Evolutionary conservation across 2,329 filamentous ascomycete species (phyloP), one percentile per base, ranked within the genome.

Genomic region (Aspergillus intermedius): DNA sequence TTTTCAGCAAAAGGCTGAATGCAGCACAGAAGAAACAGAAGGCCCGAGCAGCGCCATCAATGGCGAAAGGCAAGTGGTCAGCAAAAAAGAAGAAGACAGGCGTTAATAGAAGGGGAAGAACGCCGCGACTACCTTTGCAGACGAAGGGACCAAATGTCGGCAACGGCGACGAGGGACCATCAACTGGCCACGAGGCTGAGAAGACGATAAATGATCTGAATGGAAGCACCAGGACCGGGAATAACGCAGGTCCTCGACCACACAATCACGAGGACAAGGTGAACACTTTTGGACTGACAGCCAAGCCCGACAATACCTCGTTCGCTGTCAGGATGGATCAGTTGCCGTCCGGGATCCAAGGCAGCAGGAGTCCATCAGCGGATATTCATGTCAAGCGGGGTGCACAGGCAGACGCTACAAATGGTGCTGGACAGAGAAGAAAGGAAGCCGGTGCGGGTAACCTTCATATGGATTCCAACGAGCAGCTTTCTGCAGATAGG

Each of bases 1-100:
- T 46, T n/a, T 48, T 51, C 15, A 32, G 44, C 8, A 37, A 25
- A 23, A 43, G 12, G 8, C 3, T 23, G 2, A 50, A 34, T 7
- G 8, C 9, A 13, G 9, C 10, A 3, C 45, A 25, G 17, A 28
- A 47, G 21, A 41, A 47, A 45, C 46, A 8, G 7, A 42, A 43
- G 28, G 8, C 40, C 13, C 17, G 10, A 34, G 40, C n/a, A 17
- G 17, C 10, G 19, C 6, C 4, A 23, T 32, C 25, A 45, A 7
- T 12, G 35, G 15, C 40, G 7, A 47, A 32, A 44, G 39, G 25
- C 30, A 12, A 46, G 22, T 37, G 34, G 3, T 17, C 34, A 23
- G 15, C 23, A 6, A 37, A 39, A 28, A 46, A 34, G 10, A 49
- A 47, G 13, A 54, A 51, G 34, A 40, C 49, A 50, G 41, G 43